A percentile compares a stretch with the other conserved stretches of the same genome.
These are phyloP conservation scores for Skeletonema menzelii DNA, from an alignment of 108 stramenopile species.

Conservation along the genomic window DNA sequence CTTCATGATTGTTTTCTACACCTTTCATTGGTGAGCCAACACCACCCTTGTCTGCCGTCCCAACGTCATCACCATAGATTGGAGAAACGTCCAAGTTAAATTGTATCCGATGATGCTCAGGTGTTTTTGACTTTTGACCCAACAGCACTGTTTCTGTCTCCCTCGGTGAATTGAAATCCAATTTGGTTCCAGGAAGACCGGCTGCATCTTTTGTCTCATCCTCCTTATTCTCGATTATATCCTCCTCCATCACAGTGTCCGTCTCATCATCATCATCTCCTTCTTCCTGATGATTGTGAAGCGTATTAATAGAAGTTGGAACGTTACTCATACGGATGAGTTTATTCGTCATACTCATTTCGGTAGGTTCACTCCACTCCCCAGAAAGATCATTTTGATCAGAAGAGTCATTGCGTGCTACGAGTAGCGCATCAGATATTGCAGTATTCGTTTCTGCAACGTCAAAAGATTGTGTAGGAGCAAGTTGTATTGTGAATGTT, in stretches of 20 bases:
- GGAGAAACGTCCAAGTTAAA: slow-evolving; percentile 38
- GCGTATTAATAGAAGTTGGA: not conserved
- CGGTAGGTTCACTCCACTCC: slow-evolving; percentile 27
- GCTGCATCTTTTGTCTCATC: slow-evolving; percentile 2
- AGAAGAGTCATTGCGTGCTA: slow-evolving; percentile 4
- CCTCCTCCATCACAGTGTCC: slow-evolving; percentile 41
- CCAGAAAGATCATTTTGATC: slow-evolving; percentile 32
- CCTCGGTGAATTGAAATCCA: slow-evolving; percentile 61
- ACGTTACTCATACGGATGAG: slow-evolving; percentile 8
- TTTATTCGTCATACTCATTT: slow-evolving; percentile 12
- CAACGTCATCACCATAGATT: slow-evolving; percentile 21
- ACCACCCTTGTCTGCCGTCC: slow-evolving; percentile 16
- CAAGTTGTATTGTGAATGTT: slow-evolving; percentile 3
- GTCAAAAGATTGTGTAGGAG: slow-evolving; percentile 18
- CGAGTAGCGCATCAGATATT: slow-evolving; percentile 1
- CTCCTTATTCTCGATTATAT: slow-evolving; percentile 27
- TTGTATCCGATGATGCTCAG: slow-evolving; percentile 22
- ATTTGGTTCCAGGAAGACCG: slow-evolving; percentile 50
- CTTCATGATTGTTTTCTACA: slow-evolving; percentile 20
- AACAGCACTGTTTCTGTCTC: slow-evolving; percentile 3
- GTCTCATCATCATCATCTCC: slow-evolving; percentile 35
- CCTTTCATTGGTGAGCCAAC: slow-evolving; percentile 9
- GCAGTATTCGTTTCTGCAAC: slow-evolving; percentile 5
- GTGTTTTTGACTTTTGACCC: slow-evolving; percentile 4
- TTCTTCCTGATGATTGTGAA: slow-evolving; percentile 21